phyloP scores from a whole-genome alignment of 169 alveolate genomes.

The Perkinsus marinus region DNA sequence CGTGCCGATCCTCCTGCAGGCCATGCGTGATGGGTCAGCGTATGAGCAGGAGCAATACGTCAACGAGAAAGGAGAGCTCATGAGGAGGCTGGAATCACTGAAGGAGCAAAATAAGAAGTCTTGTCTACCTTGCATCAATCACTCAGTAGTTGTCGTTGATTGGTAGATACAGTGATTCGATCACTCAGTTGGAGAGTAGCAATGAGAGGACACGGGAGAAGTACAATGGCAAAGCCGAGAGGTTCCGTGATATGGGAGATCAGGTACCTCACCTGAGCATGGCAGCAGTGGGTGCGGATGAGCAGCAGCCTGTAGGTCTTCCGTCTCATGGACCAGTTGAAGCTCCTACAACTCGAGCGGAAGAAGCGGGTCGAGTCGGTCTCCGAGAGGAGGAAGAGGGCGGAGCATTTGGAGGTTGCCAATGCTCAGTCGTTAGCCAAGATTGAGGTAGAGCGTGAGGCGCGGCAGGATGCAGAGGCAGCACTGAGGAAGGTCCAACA shows the following conservation, averaged over 20 bases:
- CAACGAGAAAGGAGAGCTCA: background rate
- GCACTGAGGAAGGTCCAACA: background rate
- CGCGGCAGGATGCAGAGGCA: background rate
- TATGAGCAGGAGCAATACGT: background rate
- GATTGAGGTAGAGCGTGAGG: background rate
- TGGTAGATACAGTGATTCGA: background rate
- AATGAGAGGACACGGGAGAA: background rate
- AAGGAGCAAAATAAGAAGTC: background rate
- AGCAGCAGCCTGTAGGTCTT: background rate
- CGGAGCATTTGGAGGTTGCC: background rate
- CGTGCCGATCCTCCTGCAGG: background rate
- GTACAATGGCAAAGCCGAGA: background rate
- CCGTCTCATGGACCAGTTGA: background rate
- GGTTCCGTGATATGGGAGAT: background rate
- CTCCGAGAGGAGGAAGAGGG: background rate
- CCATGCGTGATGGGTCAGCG: background rate
- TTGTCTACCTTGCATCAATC: too few species aligned
- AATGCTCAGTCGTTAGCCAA: background rate
- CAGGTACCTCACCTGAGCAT: background rate
- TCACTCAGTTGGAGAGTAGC: background rate
- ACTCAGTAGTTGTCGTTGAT: too few species aligned
- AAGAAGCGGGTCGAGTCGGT: background rate
- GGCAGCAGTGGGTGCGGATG: background rate
- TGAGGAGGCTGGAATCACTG: background rate
- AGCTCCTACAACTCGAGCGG: background rate